Conservation (phyloP, 768 basidiomycete species). For the Russula compacta region DNA sequence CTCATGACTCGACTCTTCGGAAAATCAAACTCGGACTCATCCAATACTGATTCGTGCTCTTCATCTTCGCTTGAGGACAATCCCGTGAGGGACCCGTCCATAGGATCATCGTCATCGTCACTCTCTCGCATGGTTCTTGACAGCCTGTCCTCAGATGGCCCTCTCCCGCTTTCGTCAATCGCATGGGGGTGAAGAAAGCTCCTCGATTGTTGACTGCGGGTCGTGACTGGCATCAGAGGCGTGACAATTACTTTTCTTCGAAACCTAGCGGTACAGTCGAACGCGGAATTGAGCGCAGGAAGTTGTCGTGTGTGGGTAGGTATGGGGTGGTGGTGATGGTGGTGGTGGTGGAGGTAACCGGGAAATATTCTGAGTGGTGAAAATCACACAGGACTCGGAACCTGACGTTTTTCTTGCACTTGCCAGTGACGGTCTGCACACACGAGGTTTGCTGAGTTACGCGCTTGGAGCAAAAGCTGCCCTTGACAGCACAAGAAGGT, state of each 20-base stretch:
- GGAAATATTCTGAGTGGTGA: not conserved
- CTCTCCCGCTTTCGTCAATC: not conserved
- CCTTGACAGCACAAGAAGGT: not conserved
- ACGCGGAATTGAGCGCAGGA: not conserved
- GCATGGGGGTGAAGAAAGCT: not conserved
- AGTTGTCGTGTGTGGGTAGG: not conserved
- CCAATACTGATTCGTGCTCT: not conserved
- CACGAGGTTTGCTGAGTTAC: not conserved
- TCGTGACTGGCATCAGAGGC: constrained; percentile 6
- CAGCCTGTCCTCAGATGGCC: not conserved
- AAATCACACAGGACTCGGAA: not conserved
- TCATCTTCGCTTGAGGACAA: constrained; percentile 1
- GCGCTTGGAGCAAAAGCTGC: not conserved
- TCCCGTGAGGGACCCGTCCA: not conserved
- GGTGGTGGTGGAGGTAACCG: too few relatives aligned
- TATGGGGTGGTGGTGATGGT: too few relatives aligned
- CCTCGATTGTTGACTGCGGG: constrained; percentile 7
- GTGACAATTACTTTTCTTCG: not conserved
- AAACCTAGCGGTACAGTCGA: not conserved
- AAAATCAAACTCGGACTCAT: not conserved
- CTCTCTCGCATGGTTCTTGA: not conserved
- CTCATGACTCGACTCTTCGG: not conserved
- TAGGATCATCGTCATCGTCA: constrained; percentile 2
- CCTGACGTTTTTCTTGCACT: too few relatives aligned
- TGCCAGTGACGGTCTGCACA: too few relatives aligned